Conservation (phyloP, 768 basidiomycete species). For the Tephrocybe sp. region DNA sequence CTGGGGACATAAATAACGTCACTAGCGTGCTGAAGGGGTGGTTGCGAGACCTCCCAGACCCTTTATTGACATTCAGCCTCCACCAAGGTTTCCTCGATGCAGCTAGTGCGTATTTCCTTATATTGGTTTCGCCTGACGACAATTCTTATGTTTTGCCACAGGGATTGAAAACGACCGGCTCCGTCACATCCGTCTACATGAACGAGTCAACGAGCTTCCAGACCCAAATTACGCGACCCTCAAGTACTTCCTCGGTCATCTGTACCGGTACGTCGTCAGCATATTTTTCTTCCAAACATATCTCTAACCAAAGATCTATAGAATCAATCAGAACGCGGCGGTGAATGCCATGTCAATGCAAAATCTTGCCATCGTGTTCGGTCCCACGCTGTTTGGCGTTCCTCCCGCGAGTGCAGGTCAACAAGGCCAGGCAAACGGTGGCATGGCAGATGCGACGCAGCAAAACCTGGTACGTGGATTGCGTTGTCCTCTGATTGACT, state of each 20-base stretch:
- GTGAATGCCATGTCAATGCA: slow-evolving; percentile 91
- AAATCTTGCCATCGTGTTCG: slow-evolving; percentile 95
- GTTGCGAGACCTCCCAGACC: slow-evolving; percentile 95
- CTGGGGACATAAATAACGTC: slow-evolving; percentile 92
- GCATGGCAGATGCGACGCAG: slow-evolving; percentile 67
- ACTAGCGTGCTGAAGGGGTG: slow-evolving; percentile 94
- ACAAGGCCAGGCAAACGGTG: slow-evolving; percentile 45
- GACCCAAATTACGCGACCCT: slow-evolving; percentile 99
- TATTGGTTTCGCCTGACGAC: neutral
- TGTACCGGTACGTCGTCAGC: slow-evolving; percentile 65
- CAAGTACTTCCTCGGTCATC: slow-evolving; percentile 93
- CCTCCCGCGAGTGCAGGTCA: slow-evolving; percentile 45
- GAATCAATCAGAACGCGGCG: slow-evolving; percentile 71
- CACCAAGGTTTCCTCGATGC: slow-evolving; percentile 96
- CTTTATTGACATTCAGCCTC: slow-evolving; percentile 77
- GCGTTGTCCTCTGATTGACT: slow-evolving; percentile 2
- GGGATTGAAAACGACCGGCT: slow-evolving; percentile 93
- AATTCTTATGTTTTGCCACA: slow-evolving; percentile 47
- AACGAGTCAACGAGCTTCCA: slow-evolving; percentile 95
- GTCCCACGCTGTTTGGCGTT: slow-evolving; percentile 89
- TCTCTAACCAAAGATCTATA: slow-evolving; percentile 29
- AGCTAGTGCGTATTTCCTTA: slow-evolving; percentile 63
- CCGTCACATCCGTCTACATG: slow-evolving; percentile 93
- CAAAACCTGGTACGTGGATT: slow-evolving; percentile 63
- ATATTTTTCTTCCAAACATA: neutral